Base-by-base conservation (phyloP, 768 basidiomycete genomes). In the Tubosaeta brunneosetosa region DNA sequence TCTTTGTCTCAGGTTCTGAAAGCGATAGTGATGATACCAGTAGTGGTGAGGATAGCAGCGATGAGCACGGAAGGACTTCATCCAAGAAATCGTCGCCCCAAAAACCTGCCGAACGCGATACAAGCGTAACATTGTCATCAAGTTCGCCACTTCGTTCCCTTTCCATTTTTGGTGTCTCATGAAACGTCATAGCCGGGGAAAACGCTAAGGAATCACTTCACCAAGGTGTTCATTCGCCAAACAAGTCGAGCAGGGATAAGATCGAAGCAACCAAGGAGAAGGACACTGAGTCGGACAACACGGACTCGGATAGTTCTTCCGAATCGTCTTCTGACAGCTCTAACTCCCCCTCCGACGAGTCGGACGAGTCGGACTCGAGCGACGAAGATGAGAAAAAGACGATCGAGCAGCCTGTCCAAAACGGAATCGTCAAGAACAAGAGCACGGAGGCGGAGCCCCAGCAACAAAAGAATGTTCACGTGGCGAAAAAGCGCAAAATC, bases 401-500 rank as follows among this genome's bases (percentile, higher is more conserved):
- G 16, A 58, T 38, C 10, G 17, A 43, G 1, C 50, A 48, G 33
- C 31, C 17, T 29, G 29, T 4, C 41, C 12, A 17, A 29, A 58
- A 57, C 38, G 44, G 10, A 26, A 46, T 26, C 2, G 55, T 49
- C 10, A 19, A 45, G 41, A 59, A 32, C 36, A 32, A 50, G 46
- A 49, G 41, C 12, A 6, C 29, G 2, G 56, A 51, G 8, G 41
- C 52, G 1, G 52, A 50, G 1, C 46, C 52, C 13, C 48, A 34
- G 10, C 29, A 29, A 9, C 6, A 9, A 29, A 29, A 29, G 6
- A 29, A 55, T 9, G 47, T 50, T 1, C 75, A 69, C 45, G 71
- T 75, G 12, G 74, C 77, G 0, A 88, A 90, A 67, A 88, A 82
- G 63, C 82, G 82, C 34, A 79, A 79, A 45, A 80, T 74, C 1